These are phyloP conservation scores for Hymenoscyphus albidus DNA, from an alignment of 2,329 filamentous ascomycete genomes.

Conservation along the genomic window DNA sequence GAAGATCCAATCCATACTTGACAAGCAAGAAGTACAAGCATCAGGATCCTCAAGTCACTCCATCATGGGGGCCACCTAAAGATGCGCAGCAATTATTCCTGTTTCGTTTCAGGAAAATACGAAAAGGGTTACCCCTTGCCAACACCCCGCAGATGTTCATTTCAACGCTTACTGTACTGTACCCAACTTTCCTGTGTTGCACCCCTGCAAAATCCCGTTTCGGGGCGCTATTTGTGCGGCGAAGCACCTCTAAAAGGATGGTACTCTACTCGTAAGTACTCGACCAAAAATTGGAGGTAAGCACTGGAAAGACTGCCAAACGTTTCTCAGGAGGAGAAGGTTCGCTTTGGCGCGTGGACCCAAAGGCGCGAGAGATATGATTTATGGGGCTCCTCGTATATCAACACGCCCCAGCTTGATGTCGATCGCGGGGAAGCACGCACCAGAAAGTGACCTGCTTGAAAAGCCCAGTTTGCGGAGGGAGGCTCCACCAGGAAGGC, in stretches of 20 bases:
- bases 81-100: neutral
- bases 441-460: neutral
- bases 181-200: neutral
- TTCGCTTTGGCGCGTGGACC: neutral
- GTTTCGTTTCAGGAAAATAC: neutral
- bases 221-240: neutral
- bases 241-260: neutral
- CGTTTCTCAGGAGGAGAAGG: neutral
- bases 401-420: neutral
- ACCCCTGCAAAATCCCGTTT: neutral
- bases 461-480: neutral
- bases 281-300: neutral
- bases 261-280: neutral
- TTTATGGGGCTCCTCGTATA: neutral
- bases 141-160: neutral
- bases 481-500: neutral
- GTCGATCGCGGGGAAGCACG: neutral
- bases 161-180: neutral
- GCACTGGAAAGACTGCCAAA: neutral
- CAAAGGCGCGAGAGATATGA: neutral
- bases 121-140: neutral
- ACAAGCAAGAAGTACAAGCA: neutral
- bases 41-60: neutral
- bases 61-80: neutral
- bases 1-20: neutral